phyloP scores from a whole-genome alignment of 305 asterid genomes.

The Vinca major region DNA sequence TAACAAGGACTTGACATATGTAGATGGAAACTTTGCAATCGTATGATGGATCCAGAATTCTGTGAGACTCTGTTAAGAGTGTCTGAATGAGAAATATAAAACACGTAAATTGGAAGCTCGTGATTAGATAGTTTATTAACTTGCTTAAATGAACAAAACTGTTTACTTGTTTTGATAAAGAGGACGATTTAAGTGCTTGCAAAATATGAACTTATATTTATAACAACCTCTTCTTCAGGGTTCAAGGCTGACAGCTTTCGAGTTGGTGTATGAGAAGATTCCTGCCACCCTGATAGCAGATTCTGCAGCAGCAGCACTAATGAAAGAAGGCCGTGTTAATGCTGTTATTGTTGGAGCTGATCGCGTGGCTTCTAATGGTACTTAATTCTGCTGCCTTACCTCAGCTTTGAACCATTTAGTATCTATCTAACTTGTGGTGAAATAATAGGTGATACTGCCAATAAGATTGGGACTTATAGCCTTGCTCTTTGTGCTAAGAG shows the following conservation, averaged over 20 bases:
- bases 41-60: not conserved
- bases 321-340: constrained; percentile 67
- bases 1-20: not conserved
- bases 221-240: constrained; percentile 37
- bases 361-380: constrained; percentile 90
- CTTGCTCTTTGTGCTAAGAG: constrained; percentile 76
- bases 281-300: constrained; percentile 88
- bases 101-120: not conserved
- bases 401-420: not conserved
- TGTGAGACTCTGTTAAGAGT: not conserved
- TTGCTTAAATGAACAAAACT: not conserved
- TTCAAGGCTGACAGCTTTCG: constrained; percentile 84
- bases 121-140: not conserved
- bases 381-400: constrained; percentile 2
- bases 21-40: not conserved
- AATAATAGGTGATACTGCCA: constrained; percentile 83
- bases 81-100: not conserved
- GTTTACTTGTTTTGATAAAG: not conserved
- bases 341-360: constrained; percentile 95
- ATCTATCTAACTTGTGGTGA: not conserved
- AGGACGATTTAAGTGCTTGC: not conserved
- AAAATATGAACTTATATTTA: not conserved
- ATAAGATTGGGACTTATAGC: constrained; percentile 88
- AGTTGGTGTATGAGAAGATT: constrained; percentile 72
- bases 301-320: constrained; percentile 90